These are phyloP conservation scores for Cicer cuneatum DNA, from an alignment of 306 rosid species.

Conservation along the genomic window DNA sequence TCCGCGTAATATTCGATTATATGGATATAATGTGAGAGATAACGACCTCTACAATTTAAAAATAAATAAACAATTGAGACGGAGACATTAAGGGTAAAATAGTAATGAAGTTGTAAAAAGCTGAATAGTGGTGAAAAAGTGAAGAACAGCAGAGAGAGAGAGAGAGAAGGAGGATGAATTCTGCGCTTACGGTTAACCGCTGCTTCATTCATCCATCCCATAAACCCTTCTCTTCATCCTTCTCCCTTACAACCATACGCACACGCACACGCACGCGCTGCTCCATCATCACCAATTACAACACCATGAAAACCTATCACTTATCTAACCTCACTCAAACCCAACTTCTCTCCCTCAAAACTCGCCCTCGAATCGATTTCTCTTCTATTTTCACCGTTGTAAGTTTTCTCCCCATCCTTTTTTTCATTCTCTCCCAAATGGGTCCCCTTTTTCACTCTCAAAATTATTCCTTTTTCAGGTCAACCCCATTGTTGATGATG, in stretches of 20 bases:
- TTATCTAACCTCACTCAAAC: slow-evolving; percentile 68
- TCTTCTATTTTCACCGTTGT: slow-evolving; percentile 82
- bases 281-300: slow-evolving; percentile 18
- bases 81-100: no score
- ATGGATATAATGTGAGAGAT: no score
- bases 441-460: slow-evolving; percentile 13
- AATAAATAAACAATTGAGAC: no score
- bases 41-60: no score
- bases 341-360: slow-evolving; percentile 74
- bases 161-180: slow-evolving; percentile 17
- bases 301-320: slow-evolving; percentile 70
- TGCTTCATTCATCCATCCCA: slow-evolving; percentile 21
- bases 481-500: slow-evolving; percentile 91
- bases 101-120: not conserved
- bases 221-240: not conserved
- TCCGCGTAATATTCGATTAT: no score
- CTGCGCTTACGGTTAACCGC: slow-evolving; percentile 25
- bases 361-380: slow-evolving; percentile 94
- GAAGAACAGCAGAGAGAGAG: not conserved
- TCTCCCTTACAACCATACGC: slow-evolving; percentile 40
- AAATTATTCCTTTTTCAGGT: slow-evolving; percentile 58
- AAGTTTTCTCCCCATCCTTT: not conserved
- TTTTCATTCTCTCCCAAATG: not conserved
- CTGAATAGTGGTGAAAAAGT: not conserved
- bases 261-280: slow-evolving; percentile 53